Evolutionary conservation across 2,329 filamentous ascomycete genomes (phyloP).

Genomic region (Fusarium floridanum): DNA sequence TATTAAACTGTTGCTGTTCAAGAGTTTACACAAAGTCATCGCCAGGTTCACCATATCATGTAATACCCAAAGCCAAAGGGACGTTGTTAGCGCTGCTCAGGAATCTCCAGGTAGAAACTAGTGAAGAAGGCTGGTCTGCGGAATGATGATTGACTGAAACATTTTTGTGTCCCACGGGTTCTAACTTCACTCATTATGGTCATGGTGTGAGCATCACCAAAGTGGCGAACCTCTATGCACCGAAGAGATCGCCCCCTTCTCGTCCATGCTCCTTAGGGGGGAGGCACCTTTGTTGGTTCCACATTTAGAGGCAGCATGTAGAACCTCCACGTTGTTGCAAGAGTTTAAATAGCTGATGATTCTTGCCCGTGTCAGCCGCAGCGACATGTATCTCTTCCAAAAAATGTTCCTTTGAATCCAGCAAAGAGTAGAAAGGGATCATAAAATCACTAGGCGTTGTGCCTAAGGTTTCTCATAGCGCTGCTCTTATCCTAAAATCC

Average conservation of each 20-base stretch:
- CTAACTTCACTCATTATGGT: too few species aligned
- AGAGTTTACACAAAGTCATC: too few species aligned
- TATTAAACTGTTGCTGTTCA: too few species aligned
- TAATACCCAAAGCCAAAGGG: too few species aligned
- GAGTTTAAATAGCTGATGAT: neutral
- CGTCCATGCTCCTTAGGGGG: neutral
- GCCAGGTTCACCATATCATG: too few species aligned
- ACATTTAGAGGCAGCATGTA: neutral
- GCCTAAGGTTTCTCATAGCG: conserved; percentile 5
- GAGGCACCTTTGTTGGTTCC: neutral
- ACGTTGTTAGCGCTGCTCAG: too few species aligned
- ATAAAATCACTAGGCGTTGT: neutral
- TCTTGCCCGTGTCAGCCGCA: conserved; percentile 3
- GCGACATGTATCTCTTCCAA: neutral
- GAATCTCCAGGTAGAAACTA: too few species aligned
- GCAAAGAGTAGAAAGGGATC: neutral
- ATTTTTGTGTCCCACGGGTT: too few species aligned
- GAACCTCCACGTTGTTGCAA: neutral
- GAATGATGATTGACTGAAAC: too few species aligned
- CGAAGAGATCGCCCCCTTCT: neutral
- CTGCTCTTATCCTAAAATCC: neutral
- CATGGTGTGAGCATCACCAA: neutral
- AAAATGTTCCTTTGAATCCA: neutral
- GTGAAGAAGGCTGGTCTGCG: too few species aligned
- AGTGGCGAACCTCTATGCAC: neutral